Evolutionary conservation across 768 basidiomycete genomes (phyloP).

Genomic region (Cyathus striatus): DNA sequence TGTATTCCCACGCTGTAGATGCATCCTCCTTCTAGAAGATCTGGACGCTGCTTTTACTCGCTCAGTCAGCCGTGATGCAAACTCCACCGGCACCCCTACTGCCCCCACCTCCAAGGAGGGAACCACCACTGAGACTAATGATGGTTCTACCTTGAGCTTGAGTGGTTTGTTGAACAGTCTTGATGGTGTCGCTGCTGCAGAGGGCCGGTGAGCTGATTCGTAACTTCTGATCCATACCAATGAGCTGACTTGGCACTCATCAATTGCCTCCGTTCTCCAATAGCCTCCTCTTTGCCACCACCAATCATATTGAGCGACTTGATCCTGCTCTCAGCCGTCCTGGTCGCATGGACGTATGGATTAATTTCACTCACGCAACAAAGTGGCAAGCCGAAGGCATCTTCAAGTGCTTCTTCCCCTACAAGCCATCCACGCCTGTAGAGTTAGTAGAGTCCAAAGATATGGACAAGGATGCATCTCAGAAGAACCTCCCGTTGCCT

Average conservation of each 20-base stretch:
- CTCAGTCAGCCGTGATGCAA: slow-evolving; percentile 76
- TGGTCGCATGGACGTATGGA: slow-evolving; percentile 90
- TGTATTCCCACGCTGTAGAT: slow-evolving; percentile 39
- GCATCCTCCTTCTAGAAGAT: slow-evolving; percentile 91
- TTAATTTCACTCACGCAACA: slow-evolving; percentile 86
- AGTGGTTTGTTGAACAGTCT: slow-evolving; percentile 84
- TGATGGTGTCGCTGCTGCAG: slow-evolving; percentile 81
- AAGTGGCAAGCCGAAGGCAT: slow-evolving; percentile 93
- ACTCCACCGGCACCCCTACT: slow-evolving; percentile 71
- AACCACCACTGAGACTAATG: slow-evolving; percentile 43
- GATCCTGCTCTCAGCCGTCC: slow-evolving; percentile 86
- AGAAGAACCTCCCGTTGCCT: slow-evolving; percentile 61
- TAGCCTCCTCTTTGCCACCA: slow-evolving; percentile 85
- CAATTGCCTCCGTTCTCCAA: slow-evolving; percentile 10
- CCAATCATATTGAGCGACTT: slow-evolving; percentile 90
- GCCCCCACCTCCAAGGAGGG: slow-evolving; percentile 35
- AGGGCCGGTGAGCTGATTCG: slow-evolving; percentile 61
- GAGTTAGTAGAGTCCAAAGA: slow-evolving; percentile 9
- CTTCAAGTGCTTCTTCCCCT: slow-evolving; percentile 93
- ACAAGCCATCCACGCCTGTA: slow-evolving; percentile 32
- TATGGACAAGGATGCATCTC: slow-evolving; percentile 52
- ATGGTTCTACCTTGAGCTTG: slow-evolving; percentile 80
- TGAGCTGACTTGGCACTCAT: slow-evolving; percentile 2
- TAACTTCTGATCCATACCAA: too few relatives aligned
- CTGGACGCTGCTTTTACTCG: slow-evolving; percentile 90